Conservation (phyloP, 306 rosid genomes). For the Fragaria vesca region DNA sequence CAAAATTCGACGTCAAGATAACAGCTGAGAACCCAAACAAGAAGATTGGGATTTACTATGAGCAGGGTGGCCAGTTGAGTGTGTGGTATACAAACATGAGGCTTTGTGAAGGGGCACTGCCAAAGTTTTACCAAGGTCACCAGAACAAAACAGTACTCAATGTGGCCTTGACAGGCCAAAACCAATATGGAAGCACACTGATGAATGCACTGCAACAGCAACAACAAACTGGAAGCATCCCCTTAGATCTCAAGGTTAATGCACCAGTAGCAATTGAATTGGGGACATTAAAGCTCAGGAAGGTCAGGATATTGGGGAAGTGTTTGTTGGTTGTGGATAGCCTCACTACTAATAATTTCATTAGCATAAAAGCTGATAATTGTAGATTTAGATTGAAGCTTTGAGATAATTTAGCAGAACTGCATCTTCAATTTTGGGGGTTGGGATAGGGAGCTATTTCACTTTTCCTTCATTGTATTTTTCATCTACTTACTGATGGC, state of each 20-base stretch:
- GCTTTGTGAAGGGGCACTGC: slow-evolving; percentile 78
- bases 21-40: slow-evolving; percentile 74
- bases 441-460: neutral
- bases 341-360: slow-evolving; percentile 56
- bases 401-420: slow-evolving; percentile 19
- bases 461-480: neutral
- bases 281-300: slow-evolving; percentile 72
- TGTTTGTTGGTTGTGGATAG: slow-evolving; percentile 82
- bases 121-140: slow-evolving; percentile 87
- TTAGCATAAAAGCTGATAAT: slow-evolving; percentile 79
- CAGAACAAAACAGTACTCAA: slow-evolving; percentile 61
- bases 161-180: slow-evolving; percentile 69
- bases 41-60: slow-evolving; percentile 83
- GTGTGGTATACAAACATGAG: slow-evolving; percentile 62
- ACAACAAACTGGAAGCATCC: slow-evolving; percentile 70
- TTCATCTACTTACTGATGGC: neutral
- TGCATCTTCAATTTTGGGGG: neutral
- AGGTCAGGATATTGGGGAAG: slow-evolving; percentile 58
- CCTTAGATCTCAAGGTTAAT: slow-evolving; percentile 63
- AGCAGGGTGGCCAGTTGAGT: slow-evolving; percentile 66
- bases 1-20: slow-evolving; percentile 72
- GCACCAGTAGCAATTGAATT: slow-evolving; percentile 70
- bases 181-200: slow-evolving; percentile 59
- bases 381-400: slow-evolving; percentile 63
- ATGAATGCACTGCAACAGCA: slow-evolving; percentile 76